These are phyloP conservation scores for Nigrograna mackinnonii DNA, from an alignment of 2,329 filamentous ascomycete species.

Conservation along the genomic window DNA sequence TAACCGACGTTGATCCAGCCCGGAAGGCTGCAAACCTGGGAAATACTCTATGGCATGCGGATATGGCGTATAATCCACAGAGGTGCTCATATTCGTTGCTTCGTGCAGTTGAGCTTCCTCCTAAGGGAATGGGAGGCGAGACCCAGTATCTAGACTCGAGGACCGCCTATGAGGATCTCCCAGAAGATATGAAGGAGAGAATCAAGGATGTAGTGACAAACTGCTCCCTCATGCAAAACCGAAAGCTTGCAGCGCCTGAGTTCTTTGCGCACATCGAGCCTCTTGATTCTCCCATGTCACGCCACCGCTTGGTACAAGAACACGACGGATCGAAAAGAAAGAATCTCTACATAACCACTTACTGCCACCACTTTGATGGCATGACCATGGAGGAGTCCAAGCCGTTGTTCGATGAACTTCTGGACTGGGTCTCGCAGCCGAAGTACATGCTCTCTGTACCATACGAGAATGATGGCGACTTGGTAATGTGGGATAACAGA, in stretches of 20 bases:
- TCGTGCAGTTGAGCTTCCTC: constrained; percentile 11
- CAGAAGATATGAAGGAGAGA: constrained; percentile 15
- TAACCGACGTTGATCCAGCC: constrained; percentile 42
- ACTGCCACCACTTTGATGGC: constrained; percentile 55
- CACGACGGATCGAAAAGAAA: constrained; percentile 55
- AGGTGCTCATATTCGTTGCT: constrained; percentile 13
- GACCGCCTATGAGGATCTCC: constrained; percentile 28
- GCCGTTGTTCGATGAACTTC: constrained; percentile 42
- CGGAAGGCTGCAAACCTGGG: constrained; percentile 40
- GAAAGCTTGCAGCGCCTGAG: constrained; percentile 55
- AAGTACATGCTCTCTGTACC: constrained; percentile 49
- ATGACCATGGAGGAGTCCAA: constrained; percentile 34
- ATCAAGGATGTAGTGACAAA: constrained; percentile 7
- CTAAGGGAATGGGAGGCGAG: constrained; percentile 13
- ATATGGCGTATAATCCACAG: constrained; percentile 17
- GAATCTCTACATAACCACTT: constrained; percentile 57
- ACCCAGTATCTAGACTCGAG: constrained; percentile 17
- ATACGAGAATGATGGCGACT: constrained; percentile 54
- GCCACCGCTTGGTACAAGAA: constrained; percentile 52
- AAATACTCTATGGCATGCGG: constrained; percentile 17
- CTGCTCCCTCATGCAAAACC: constrained; percentile 51
- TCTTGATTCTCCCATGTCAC: no score
- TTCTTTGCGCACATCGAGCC: no score
- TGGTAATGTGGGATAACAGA: constrained; percentile 63
- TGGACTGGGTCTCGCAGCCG: constrained; percentile 49